Evolutionary conservation across 257 asterid species (phyloP), one percentile per base, ranked within the genome.

Genomic region (Ophiorrhiza pumila): DNA sequence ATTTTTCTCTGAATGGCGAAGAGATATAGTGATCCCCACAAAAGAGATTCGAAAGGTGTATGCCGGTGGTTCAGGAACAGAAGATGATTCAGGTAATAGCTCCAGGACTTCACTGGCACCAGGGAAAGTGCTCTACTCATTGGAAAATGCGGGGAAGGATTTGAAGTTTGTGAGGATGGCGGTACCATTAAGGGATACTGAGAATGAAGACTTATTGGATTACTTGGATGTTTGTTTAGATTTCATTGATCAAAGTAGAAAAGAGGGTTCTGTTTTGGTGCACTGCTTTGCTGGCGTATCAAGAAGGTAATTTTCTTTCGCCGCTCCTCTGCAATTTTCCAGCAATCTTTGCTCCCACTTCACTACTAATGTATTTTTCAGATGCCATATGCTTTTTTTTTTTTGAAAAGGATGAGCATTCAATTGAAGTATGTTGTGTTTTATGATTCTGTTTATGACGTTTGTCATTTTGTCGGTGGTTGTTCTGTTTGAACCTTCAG

Each of bases 271-370:
- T n/a, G 80, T 92, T 72, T 78, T 95, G 88, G 97, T 95, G 77
- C 98, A 95, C 83, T 95, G 98, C 83, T 92, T 91, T 86, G 99
- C 99, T 27, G 98, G 99, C 72, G 97, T 95, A 71, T 95, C 99
- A 70, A 90, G 99, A 85, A 95, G 99, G 99, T 92, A 82, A 27
- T 59, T 66, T 27, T 75, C 72, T 43, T 61, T 47, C 50, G 34
- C 63, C 56, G 62, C 46, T 64, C 71, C 29, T 57, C 71, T 72
- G 46, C 20, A 35, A 29, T 64, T 62, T 64, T 62, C 13, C 23
- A 17, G 20, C 23, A 60, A 37, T 68, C 50, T 70, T 23, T 80
- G 45, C 71, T 45, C 64, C 45, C 25, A 11, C 47, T 66, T 68
- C 20, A 18, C 42, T 47, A n/a, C 10, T 32, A 31, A 20, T 17